Evolutionary conservation across 2,329 filamentous ascomycete species (phyloP).

Genomic region (Berkeleyomyces basicola): DNA sequence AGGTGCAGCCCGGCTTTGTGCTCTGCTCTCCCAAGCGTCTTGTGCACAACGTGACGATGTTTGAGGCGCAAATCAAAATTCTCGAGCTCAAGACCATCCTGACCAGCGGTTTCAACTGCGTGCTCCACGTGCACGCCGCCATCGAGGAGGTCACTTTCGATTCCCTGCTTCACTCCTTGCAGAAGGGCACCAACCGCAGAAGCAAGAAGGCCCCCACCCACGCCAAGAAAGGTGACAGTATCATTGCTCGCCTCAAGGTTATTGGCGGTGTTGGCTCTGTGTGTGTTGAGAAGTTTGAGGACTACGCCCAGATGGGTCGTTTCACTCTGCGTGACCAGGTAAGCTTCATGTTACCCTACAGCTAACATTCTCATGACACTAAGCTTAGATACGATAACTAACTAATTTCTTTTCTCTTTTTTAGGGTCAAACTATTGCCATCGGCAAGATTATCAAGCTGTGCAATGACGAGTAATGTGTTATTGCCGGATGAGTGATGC

Average conservation of each 20-base stretch:
- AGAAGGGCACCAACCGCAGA: slow-evolving; percentile 86
- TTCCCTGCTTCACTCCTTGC: slow-evolving; percentile 75
- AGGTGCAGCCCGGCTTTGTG: slow-evolving; percentile 88
- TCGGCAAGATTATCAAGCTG: slow-evolving; percentile 96
- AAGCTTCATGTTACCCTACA: slow-evolving; percentile 19
- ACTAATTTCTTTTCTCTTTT: slow-evolving; percentile 23
- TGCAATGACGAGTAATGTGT: slow-evolving; percentile 26
- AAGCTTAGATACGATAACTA: not conserved
- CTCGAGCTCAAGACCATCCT: slow-evolving; percentile 90
- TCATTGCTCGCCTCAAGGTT: slow-evolving; percentile 83
- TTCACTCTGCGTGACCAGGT: slow-evolving; percentile 84
- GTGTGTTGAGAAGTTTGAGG: slow-evolving; percentile 87
- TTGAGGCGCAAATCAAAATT: slow-evolving; percentile 94
- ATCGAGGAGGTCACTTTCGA: slow-evolving; percentile 95
- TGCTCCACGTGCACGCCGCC: slow-evolving; percentile 90
- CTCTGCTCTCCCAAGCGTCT: slow-evolving; percentile 87
- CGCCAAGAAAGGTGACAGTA: slow-evolving; percentile 63
- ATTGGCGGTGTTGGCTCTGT: slow-evolving; percentile 73
- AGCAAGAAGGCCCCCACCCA: slow-evolving; percentile 88
- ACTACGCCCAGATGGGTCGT: slow-evolving; percentile 84
- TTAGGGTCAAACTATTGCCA: slow-evolving; percentile 95
- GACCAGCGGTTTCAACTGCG: slow-evolving; percentile 91
- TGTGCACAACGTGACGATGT: slow-evolving; percentile 74
- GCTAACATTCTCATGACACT: not conserved
- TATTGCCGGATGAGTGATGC: slow-evolving; percentile 7